Evolutionary conservation across 2,329 filamentous ascomycete genomes (phyloP), one percentile per base, ranked within the genome.

Genomic region (Drechslerella stenobrocha): DNA sequence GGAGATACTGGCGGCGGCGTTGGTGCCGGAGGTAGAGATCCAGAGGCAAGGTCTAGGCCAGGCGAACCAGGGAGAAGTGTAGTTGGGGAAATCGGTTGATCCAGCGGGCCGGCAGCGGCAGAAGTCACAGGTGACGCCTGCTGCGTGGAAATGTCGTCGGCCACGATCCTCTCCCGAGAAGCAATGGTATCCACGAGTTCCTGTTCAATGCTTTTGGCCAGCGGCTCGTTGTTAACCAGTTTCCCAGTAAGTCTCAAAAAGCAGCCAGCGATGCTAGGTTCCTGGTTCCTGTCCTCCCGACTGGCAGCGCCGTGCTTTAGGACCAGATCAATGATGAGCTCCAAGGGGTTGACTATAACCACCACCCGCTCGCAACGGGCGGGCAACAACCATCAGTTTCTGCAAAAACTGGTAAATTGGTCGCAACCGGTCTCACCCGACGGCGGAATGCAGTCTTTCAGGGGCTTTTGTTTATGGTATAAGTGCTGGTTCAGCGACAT

Each of bases 401-500:
- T 6, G 56, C 56, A 65, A 52, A 50, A 58, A 66, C 61, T 53
- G 30, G 40, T 47, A 3, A 47, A 53, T 58, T 34, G 47, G 40
- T 52, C 55, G 55, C 35, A 51, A 35, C 63, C 55, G 37, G 51
- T 59, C 50, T 59, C 48, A 66, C 63, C 63, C 42, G 63, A 67
- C 44, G 63, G 63, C 50, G 63, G 63, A 56, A 67, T 60, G 46
- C 46, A 66, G 52, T 66, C 61, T 42, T 42, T 42, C 37, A 42
- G 37, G 22, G 22, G 23, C 55, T 60, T 67, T 52, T 55, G 50
- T 45, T 60, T 56, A 46, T 56, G 50, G 59, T 67, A 67, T 47
- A 67, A 47, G 44, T 67, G 63, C 23, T 59, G 55, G 18, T 67
- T 67, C 50, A 67, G 55, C 13, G 63, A 67, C 50, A 56, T 52